Evolutionary conservation across 2,329 filamentous ascomycete species (phyloP).

Genomic region (Chrysoporthe deuterocubensis): DNA sequence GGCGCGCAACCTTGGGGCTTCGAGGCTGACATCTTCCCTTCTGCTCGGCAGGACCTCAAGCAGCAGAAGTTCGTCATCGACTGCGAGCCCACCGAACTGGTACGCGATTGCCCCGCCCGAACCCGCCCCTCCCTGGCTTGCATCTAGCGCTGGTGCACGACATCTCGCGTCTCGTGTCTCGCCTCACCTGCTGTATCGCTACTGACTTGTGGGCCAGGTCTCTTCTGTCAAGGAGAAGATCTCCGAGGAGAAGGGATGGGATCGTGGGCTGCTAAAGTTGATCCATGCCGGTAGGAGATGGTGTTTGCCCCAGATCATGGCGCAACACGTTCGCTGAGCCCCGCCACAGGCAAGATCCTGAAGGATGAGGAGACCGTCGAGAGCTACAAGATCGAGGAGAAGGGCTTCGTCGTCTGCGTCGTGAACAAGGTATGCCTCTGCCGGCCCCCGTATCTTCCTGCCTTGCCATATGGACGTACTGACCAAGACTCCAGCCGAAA

Average conservation of each 20-base stretch:
- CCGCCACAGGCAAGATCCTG: constrained; percentile 84
- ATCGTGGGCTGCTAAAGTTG: constrained; percentile 86
- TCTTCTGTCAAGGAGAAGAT: constrained; percentile 93
- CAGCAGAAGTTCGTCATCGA: constrained; percentile 98
- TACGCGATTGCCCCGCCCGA: constrained; percentile 55
- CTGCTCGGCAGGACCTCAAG: constrained; percentile 80
- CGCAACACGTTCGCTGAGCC: constrained; percentile 33
- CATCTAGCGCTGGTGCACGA: neutral
- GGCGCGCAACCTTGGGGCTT: constrained; percentile 10
- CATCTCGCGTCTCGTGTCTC: neutral
- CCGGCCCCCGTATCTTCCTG: constrained; percentile 13
- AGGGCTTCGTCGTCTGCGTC: constrained; percentile 99
- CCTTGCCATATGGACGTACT: constrained; percentile 25
- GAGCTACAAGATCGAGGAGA: constrained; percentile 98
- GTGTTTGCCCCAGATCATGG: constrained; percentile 9
- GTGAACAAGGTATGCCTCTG: constrained; percentile 77
- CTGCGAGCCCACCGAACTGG: constrained; percentile 88
- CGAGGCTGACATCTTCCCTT: constrained; percentile 29
- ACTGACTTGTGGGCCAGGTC: constrained; percentile 60
- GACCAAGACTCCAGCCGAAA: constrained; percentile 65
- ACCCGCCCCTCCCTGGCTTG: constrained; percentile 18
- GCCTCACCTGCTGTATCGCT: constrained; percentile 28
- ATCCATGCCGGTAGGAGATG: constrained; percentile 86
- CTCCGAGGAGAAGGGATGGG: constrained; percentile 90
- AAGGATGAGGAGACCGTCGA: constrained; percentile 97